Evolutionary conservation across 306 rosid genomes (phyloP), one percentile per base, ranked within the genome.

Genomic region (Parietaria judaica): DNA sequence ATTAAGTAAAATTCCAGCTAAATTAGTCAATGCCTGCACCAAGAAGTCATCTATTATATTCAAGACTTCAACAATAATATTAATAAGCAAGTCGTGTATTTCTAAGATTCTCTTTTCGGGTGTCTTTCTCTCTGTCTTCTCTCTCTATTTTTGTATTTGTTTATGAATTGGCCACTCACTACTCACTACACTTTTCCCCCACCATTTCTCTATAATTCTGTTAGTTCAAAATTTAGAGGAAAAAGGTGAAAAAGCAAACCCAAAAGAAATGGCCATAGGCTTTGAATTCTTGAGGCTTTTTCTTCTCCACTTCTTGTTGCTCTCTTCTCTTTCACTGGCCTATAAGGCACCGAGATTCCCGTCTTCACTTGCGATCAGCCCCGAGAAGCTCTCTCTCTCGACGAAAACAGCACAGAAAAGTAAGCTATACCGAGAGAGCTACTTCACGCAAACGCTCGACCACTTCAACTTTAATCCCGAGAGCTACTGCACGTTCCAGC

Each of bases 401-500:
- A 44, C 58, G 78, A 51, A 35, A 17, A 51, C 50, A 47, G 4
- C 58, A 14, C 14, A 14, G 36, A 77, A 66, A 64, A 77, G 64
- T 62, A 69, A 31, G 37, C 75, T 53, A 3, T 88, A 88, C 75
- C 68, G 6, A 74, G 70, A 79, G 70, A 75, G 79, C 8, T 85
- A 76, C 77, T 92, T 69, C 83, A 80, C 96, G n/a, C 96, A 92
- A 74, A 82, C 51, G 53, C 90, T 92, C 7, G 98, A 92, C 52
- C 98, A 92, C 74, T 92, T 91, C 79, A 71, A 92, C 67, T 92
- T 41, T 51, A 73, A 79, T 48, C 96, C 96, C 41, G 60, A 77
- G 15, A 85, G 95, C 79, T 75, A 83, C 69, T 72, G 76, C 6
- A 72, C 70, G 1, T 91, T 91, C 66, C 98, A 88, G 34, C 96